Evolutionary conservation across 139 green algal genomes (phyloP), one percentile per base, ranked within the genome.

Genomic region (Chara braunii): DNA sequence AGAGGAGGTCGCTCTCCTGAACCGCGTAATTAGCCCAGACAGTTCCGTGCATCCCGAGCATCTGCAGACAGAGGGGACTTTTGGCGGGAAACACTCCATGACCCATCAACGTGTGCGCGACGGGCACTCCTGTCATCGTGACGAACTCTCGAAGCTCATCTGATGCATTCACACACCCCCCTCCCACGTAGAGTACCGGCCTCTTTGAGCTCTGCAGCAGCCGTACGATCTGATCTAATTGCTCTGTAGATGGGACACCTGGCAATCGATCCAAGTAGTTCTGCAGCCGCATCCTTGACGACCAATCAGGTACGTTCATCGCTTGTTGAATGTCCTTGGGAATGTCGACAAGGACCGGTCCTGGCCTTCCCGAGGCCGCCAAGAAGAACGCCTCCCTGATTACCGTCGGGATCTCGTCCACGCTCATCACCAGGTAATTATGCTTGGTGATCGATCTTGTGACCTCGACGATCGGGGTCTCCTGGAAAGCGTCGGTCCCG

Each of bases 371-470:
- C 23, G 85, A 88, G 43, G 81, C 73, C 1, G 90, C 89, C 8
- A 95, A 83, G 78, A 88, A 94, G 80, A n/a, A 95, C 4, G 89
- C 91, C 84, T 96, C 91, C 80, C 92, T 92, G 8, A 97, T 79
- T 18, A 96, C 62, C 26, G 89, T 79, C 11, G 92, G 88, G 57
- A 97, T 86, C 78, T 98, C 92, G 12, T 87, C 81, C 24, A 95
- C 81, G 69, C 96, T 83, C 89, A 96, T 91, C 8, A 97, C 90
- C 55, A 98, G 82, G 83, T 92, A 98, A 82, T 98, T 98, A 86
- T 97, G 92, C 85, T 99, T 99, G 57, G 92, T 99, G 84, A 99
- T 97, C 68, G 91, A 84, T 33, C 92, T 82, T 3, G 92, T 95
- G 12, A 98, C 86, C 83, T 99, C 92, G 51, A 99, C 90, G 45